A percentile compares a stretch with the other conserved stretches of the same genome.
Conservation (phyloP, 2,329 filamentous ascomycete genomes). For the Phyllosticta citrichinensis region DNA sequence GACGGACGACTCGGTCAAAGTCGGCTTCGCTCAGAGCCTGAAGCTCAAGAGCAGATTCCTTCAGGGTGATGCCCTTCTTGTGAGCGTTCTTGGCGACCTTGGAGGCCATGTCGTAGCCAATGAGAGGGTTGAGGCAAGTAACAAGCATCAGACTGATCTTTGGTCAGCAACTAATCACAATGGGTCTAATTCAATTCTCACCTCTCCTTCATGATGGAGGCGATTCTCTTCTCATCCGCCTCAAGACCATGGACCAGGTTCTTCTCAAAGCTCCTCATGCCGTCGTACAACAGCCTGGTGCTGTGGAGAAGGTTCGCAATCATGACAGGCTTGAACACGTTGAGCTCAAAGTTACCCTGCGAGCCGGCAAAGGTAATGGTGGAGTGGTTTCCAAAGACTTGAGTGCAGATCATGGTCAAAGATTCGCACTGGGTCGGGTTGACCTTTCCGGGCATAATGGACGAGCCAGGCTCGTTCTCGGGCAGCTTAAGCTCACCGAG, state of each 20-base stretch:
- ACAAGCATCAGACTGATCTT: conserved; percentile 79
- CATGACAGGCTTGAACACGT: conserved; percentile 96
- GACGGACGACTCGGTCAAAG: conserved; percentile 81
- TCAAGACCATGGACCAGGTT: conserved; percentile 80
- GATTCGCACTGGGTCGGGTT: conserved; percentile 98
- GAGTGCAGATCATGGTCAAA: conserved; percentile 92
- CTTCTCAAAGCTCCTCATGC: conserved; percentile 91
- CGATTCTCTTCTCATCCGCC: conserved; percentile 90
- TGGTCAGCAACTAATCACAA: conserved; percentile 12
- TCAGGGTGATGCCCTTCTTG: conserved; percentile 92
- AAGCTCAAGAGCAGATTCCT: conserved; percentile 88
- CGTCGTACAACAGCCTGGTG: conserved; percentile 75
- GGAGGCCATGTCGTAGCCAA: conserved; percentile 93
- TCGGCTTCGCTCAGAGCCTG: conserved; percentile 79
- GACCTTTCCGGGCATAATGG: conserved; percentile 99
- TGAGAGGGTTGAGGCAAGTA: conserved; percentile 93
- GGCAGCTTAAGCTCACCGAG: conserved; percentile 87
- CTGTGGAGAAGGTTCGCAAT: conserved; percentile 95
- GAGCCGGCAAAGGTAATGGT: conserved; percentile 89
- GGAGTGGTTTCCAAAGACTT: conserved; percentile 96
- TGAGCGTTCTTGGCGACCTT: conserved; percentile 98
- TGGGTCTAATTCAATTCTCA: conserved; percentile 36
- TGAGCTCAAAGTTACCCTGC: conserved; percentile 97
- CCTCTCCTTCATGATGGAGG: conserved; percentile 86
- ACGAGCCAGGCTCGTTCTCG: conserved; percentile 95